phyloP scores from a whole-genome alignment of 2,329 filamentous ascomycete species.

The Berkeleyomyces rouxiae region DNA sequence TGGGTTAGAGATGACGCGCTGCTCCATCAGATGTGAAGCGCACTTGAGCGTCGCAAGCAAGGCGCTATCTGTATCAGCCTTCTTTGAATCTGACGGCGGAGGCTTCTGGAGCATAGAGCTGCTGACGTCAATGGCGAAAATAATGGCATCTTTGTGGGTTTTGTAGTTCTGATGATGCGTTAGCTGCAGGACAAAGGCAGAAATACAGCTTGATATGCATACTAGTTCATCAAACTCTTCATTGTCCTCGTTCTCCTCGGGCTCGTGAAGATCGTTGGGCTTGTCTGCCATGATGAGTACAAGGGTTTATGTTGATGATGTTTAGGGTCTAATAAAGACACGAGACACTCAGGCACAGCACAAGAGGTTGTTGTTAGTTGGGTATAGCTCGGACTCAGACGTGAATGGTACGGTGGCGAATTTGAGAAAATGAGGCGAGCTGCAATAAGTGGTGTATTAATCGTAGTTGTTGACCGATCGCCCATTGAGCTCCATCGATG shows the following conservation, averaged over 20 bases:
- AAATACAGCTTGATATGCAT: constrained; percentile 16
- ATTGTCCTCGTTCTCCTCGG: constrained; percentile 41
- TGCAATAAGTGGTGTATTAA: too few species aligned
- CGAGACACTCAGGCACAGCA: neutral
- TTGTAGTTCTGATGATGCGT: constrained; percentile 54
- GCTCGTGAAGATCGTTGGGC: neutral
- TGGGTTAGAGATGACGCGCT: constrained; percentile 92
- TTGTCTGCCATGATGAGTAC: neutral
- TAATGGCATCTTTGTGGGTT: constrained; percentile 87
- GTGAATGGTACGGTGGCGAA: too few species aligned
- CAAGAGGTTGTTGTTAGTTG: too few species aligned
- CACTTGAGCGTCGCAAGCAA: constrained; percentile 78
- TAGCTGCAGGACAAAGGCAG: neutral
- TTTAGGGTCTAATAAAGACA: neutral
- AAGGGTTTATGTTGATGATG: neutral
- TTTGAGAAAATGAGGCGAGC: too few species aligned
- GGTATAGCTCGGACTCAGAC: too few species aligned
- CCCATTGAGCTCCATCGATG: too few species aligned
- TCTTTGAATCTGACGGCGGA: constrained; percentile 49
- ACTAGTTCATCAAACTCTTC: constrained; percentile 46
- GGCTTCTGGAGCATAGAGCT: constrained; percentile 65
- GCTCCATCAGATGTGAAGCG: constrained; percentile 89
- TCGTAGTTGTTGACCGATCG: too few species aligned
- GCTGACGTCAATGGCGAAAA: constrained; percentile 89
- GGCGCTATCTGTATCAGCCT: constrained; percentile 61